Percentiles rank a stretch among this genome's conserved stretches.
phyloP scores from a whole-genome alignment of 371 early-diverging fungal genomes.

The Mycotypha africana region DNA sequence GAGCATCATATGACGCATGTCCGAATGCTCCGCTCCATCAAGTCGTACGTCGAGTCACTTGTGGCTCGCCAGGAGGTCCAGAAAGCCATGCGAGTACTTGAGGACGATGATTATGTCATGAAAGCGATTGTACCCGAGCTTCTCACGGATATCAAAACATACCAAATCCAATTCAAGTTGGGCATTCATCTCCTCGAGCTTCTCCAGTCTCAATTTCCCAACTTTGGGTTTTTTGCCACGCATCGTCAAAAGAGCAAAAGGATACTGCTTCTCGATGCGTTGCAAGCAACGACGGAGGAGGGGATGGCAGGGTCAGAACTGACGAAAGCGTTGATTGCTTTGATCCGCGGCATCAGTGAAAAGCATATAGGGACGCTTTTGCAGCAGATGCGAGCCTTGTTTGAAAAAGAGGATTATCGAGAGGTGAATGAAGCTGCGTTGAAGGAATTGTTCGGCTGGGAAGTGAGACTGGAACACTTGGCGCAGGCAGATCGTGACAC shows the following conservation, averaged over 20 bases:
- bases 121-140: slow-evolving; percentile 33
- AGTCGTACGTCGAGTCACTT: slow-evolving; percentile 44
- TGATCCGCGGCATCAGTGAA: slow-evolving; percentile 26
- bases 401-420: slow-evolving; percentile 5
- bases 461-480: slow-evolving; percentile 5
- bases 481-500: slow-evolving; percentile 4
- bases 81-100: slow-evolving; percentile 44
- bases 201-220: slow-evolving; percentile 45
- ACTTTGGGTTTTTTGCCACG: slow-evolving; percentile 18
- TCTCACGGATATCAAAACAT: slow-evolving; percentile 32
- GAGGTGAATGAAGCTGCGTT: slow-evolving; percentile 4
- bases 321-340: slow-evolving; percentile 13
- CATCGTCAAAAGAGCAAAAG: slow-evolving; percentile 44
- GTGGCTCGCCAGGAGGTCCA: slow-evolving; percentile 32
- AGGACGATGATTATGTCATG: slow-evolving; percentile 50
- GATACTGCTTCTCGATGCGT: slow-evolving; percentile 44
- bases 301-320: slow-evolving; percentile 11
- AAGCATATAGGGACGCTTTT: slow-evolving; percentile 7
- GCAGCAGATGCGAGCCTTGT: slow-evolving; percentile 1
- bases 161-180: slow-evolving; percentile 47
- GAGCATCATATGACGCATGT: slow-evolving; percentile 55
- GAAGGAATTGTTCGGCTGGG: slow-evolving; percentile 12
- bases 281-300: slow-evolving; percentile 33
- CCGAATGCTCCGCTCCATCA: slow-evolving; percentile 75
- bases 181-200: slow-evolving; percentile 46